Base-by-base conservation (phyloP, 108 stramenopile species). In the Schizochytrium sp. region DNA sequence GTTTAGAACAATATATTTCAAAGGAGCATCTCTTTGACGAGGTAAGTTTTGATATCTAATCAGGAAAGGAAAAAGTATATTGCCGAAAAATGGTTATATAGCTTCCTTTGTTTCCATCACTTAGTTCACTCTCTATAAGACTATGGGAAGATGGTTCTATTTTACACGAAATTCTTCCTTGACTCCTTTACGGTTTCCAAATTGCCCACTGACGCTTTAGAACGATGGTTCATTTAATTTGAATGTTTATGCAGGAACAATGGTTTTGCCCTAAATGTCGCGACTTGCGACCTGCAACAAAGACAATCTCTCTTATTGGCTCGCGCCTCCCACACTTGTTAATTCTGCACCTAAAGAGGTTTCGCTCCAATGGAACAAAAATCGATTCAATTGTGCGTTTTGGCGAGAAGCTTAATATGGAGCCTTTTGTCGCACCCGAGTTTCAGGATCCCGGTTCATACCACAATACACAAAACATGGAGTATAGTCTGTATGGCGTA, bases 281-380 rank as follows among this genome's bases (percentile, higher is more conserved):
- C 50, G 76, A 83, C 7, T 40, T 55, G 17, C 76, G 76, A 10
- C 47, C 53, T 1, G 76, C 76, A n/a, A 55, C 76, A 5, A 83
- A 83, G 47, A 83, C 47, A 0, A 83, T 83, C 5, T 55, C 76
- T 2, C 76, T 83, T 49, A 40, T 83, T 40, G 76, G 50, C 12
- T 38, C 47, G 5, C 76, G 76, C 10, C 13, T 83, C 50, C 76
- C 76, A 40, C 76, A 55, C 15, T n/a, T 83, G 10, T 28, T 83
- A 5, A 53, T 83, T n/a, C 47, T 83, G 47, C 76, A 83, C 47
- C 76, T 83, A 47, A 83, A 83, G 53, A 47, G 76, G n/a, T 83
- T 83, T 28, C 47, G 50, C 28, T 2, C 76, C 10, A 40, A 49
- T 38, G 50, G 53, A 38, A 49, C 12, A n/a, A 83, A 83, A 3